Conservation (phyloP, 176 grass and related monocot species). For the Oryza glumipatula region DNA sequence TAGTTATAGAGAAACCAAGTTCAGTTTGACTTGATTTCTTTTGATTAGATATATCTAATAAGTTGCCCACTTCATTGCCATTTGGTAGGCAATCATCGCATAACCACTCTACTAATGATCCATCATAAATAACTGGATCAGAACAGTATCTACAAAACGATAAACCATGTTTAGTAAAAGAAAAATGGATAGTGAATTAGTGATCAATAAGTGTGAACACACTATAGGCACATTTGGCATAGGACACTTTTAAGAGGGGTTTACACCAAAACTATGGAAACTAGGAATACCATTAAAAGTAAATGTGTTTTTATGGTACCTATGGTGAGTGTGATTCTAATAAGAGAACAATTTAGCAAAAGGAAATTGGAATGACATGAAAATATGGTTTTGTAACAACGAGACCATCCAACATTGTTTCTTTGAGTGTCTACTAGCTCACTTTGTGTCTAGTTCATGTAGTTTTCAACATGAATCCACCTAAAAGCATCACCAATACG, state of each 20-base stretch:
- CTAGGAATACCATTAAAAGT: no score
- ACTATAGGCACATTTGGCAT: neutral
- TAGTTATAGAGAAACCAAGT: neutral
- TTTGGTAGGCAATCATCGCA: constrained; percentile 36
- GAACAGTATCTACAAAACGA: constrained; percentile 54
- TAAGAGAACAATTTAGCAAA: neutral
- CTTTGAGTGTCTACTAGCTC: no score
- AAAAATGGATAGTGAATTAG: neutral
- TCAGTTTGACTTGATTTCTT: constrained; percentile 6
- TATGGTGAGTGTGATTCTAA: neutral
- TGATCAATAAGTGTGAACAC: neutral
- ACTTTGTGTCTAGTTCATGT: no score
- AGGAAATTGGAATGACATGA: neutral
- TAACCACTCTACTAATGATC: constrained; percentile 16
- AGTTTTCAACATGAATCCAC: no score
- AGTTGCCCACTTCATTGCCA: neutral
- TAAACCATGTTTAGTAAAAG: neutral
- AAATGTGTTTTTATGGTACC: no score
- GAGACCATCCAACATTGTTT: neutral
- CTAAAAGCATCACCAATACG: no score
- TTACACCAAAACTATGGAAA: neutral
- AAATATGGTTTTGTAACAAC: neutral
- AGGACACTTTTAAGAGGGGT: neutral
- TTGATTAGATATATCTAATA: neutral
- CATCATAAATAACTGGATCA: constrained; percentile 20